These are phyloP conservation scores for Candida nitratophila DNA, from an alignment of 805 yeast species.

Conservation along the genomic window DNA sequence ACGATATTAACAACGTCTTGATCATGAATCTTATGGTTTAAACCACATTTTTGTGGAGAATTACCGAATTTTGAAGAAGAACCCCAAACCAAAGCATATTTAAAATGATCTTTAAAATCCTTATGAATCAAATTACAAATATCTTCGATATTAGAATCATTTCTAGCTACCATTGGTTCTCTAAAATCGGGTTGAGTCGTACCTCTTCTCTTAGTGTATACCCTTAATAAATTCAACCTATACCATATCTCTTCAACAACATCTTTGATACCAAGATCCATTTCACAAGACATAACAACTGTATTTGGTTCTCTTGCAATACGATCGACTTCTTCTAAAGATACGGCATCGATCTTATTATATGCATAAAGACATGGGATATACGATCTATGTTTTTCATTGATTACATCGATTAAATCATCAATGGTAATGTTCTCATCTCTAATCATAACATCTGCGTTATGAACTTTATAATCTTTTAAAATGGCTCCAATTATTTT, in stretches of 20 bases:
- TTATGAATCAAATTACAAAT: slow-evolving; percentile 91
- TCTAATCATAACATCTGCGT: slow-evolving; percentile 85
- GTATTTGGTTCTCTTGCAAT: slow-evolving; percentile 91
- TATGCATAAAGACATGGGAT: slow-evolving; percentile 89
- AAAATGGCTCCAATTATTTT: slow-evolving; percentile 69
- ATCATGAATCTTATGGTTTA: slow-evolving; percentile 74
- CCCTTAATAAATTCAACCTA: slow-evolving; percentile 67
- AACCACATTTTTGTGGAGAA: slow-evolving; percentile 94
- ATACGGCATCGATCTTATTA: slow-evolving; percentile 93
- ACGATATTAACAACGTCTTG: slow-evolving; percentile 93
- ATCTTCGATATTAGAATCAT: slow-evolving; percentile 69
- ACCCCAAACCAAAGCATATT: slow-evolving; percentile 96
- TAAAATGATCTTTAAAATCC: slow-evolving; percentile 86
- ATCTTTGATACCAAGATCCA: slow-evolving; percentile 80
- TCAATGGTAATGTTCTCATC: slow-evolving; percentile 89
- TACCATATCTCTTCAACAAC: slow-evolving; percentile 93
- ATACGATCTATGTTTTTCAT: slow-evolving; percentile 81
- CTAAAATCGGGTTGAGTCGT: slow-evolving; percentile 74
- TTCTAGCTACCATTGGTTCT: slow-evolving; percentile 89
- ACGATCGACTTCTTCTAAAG: slow-evolving; percentile 88
- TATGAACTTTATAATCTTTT: slow-evolving; percentile 84
- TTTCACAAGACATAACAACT: slow-evolving; percentile 87
- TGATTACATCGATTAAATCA: slow-evolving; percentile 86
- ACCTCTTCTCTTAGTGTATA: slow-evolving; percentile 75
- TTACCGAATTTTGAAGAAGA: slow-evolving; percentile 74